Conservation (phyloP, 2,329 filamentous ascomycete species). For the Phyllosticta paracitricarpa region DNA sequence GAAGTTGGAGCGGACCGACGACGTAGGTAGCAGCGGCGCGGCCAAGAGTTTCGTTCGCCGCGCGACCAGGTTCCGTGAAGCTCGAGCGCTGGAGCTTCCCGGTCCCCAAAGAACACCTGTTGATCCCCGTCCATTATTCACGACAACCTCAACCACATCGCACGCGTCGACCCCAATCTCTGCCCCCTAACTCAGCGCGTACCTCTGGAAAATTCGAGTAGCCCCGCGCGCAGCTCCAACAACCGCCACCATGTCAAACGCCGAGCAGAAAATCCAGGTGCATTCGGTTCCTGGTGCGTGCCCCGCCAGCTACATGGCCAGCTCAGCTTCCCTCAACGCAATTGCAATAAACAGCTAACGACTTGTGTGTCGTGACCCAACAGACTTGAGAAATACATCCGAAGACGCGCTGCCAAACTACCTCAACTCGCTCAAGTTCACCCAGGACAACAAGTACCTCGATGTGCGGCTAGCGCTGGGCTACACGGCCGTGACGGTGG, state of each 20-base stretch:
- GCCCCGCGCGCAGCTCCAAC: constrained; percentile 1
- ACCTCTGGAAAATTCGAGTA: not conserved
- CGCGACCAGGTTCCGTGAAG: not conserved
- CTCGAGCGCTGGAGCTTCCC: not conserved
- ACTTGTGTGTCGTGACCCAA: not conserved
- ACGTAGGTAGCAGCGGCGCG: not conserved
- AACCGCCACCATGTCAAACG: constrained; percentile 21
- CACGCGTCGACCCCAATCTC: too few species aligned
- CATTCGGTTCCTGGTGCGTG: constrained; percentile 55
- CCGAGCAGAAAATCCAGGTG: constrained; percentile 47
- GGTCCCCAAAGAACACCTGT: constrained; percentile 23
- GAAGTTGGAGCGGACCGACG: not conserved
- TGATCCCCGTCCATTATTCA: constrained; percentile 16
- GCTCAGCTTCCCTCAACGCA: not conserved
- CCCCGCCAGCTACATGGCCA: not conserved
- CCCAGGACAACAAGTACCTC: constrained; percentile 67
- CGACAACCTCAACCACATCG: constrained; percentile 9
- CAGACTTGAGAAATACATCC: constrained; percentile 92
- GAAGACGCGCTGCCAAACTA: constrained; percentile 94
- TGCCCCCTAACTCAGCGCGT: not conserved
- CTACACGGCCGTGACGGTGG: constrained; percentile 70
- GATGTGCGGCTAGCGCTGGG: constrained; percentile 78
- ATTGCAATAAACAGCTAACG: constrained; percentile 1
- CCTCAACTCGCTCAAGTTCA: constrained; percentile 78
- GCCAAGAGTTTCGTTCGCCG: not conserved